Conservation (phyloP, 108 stramenopile species). For the Poteriospumella lacustris region DNA sequence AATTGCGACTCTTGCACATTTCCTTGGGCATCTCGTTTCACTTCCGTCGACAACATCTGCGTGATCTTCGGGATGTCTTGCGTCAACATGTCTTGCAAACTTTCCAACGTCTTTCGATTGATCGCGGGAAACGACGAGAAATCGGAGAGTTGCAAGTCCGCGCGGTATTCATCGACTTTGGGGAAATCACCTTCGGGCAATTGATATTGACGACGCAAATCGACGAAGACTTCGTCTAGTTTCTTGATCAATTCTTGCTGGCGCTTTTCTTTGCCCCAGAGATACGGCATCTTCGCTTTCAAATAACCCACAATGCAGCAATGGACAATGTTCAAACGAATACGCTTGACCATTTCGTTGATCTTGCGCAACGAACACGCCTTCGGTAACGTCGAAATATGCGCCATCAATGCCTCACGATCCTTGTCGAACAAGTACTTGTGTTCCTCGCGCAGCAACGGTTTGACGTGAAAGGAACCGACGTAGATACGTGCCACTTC, state of each 20-base stretch:
- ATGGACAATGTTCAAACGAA: conserved; percentile 55
- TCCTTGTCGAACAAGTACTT: conserved; percentile 27
- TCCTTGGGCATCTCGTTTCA: too few species aligned
- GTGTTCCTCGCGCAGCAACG: background rate
- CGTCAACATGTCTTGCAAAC: background rate
- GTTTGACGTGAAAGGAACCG: conserved; percentile 31
- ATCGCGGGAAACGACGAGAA: conserved; percentile 48
- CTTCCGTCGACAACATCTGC: too few species aligned
- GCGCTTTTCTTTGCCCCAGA: conserved; percentile 55
- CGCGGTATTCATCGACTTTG: conserved; percentile 49
- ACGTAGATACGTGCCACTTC: conserved; percentile 32
- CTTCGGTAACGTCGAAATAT: conserved; percentile 39
- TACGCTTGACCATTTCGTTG: conserved; percentile 48
- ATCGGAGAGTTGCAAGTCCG: conserved; percentile 40
- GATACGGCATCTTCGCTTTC: conserved; percentile 49
- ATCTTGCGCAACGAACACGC: conserved; percentile 35
- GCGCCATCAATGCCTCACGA: conserved; percentile 27
- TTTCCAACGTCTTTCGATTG: conserved; percentile 25
- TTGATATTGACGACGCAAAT: conserved; percentile 52
- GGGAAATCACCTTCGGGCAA: conserved; percentile 64
- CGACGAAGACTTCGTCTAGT: conserved; percentile 57
- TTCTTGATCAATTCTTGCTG: conserved; percentile 49
- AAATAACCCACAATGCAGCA: conserved; percentile 53
- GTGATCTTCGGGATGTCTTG: conserved; percentile 1
- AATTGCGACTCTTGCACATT: too few species aligned